Conservation (phyloP, 2,329 filamentous ascomycete species). For the Capronia coronata region DNA sequence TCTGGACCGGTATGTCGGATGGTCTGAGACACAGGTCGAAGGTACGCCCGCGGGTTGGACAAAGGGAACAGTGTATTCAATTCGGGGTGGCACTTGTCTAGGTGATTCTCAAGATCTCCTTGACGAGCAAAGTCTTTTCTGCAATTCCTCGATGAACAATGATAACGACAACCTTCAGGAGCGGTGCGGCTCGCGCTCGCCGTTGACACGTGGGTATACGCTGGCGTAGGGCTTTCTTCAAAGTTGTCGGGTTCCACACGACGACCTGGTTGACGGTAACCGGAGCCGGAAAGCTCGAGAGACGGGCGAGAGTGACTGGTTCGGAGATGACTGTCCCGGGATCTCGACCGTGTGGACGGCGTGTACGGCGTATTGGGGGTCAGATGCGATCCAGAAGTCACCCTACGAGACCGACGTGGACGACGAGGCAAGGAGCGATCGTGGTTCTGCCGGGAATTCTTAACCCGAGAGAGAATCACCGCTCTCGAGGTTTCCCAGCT, state of each 20-base stretch:
- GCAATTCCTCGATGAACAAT: slow-evolving; percentile 19
- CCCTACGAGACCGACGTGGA: background rate
- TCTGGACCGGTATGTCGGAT: background rate
- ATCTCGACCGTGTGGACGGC: background rate
- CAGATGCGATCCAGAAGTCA: background rate
- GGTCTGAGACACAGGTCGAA: background rate
- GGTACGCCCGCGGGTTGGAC: slow-evolving; percentile 5
- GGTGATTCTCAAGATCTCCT: slow-evolving; percentile 18
- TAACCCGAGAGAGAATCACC: background rate
- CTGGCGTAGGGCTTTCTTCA: background rate
- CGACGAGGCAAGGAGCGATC: background rate
- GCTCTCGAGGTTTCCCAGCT: slow-evolving; percentile 3
- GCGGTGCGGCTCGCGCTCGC: slow-evolving; percentile 11
- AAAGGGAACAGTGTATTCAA: background rate
- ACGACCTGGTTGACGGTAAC: background rate
- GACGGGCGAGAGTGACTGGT: background rate
- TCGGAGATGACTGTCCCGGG: background rate
- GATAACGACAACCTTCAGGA: slow-evolving; percentile 10
- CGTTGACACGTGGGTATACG: background rate
- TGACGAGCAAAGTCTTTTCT: slow-evolving; percentile 9
- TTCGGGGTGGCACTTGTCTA: slow-evolving; percentile 7
- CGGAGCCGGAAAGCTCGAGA: background rate
- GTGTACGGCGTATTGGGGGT: background rate
- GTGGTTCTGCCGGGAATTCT: background rate
- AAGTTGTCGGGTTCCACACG: background rate